These are phyloP conservation scores for Paspalum notatum DNA, from an alignment of 176 grass and related monocot species.

Conservation along the genomic window DNA sequence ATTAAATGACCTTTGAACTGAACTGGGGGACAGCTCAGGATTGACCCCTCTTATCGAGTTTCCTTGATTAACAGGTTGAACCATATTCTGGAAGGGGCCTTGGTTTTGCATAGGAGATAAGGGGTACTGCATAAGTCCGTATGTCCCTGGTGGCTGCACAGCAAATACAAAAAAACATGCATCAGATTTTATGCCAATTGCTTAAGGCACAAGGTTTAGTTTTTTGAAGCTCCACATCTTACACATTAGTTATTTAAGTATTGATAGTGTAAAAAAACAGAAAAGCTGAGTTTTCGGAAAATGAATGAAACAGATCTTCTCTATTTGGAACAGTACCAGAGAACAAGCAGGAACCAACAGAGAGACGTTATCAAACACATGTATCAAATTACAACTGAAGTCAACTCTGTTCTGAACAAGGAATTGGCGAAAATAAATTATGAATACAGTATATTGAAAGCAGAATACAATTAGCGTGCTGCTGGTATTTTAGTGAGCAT, in stretches of 20 bases:
- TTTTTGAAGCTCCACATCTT: conserved; percentile 8
- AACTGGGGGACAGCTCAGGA: conserved; percentile 68
- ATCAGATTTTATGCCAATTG: not conserved
- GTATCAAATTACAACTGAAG: too few species aligned
- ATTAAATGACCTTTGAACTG: conserved; percentile 69
- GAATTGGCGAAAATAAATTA: not conserved
- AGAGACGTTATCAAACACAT: not conserved
- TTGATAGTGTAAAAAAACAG: not conserved
- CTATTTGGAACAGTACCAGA: not conserved
- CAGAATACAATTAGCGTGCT: not conserved
- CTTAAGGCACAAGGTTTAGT: not conserved
- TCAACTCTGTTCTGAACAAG: not conserved
- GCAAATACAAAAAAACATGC: conserved; percentile 24
- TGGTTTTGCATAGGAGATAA: conserved; percentile 97
- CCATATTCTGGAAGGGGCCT: conserved; percentile 72
- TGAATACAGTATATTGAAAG: not conserved
- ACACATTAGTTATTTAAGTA: not conserved
- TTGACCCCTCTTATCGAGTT: conserved; percentile 62
- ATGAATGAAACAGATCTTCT: not conserved
- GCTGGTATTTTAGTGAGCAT: not conserved
- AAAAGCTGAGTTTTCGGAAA: not conserved
- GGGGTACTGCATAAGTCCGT: conserved; percentile 87
- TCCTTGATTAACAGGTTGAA: conserved; percentile 69
- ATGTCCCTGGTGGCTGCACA: conserved; percentile 83
- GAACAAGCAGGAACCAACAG: not conserved